Base-by-base conservation (phyloP, 352 stramenopile species). In the Phytophthora cryptogea region DNA sequence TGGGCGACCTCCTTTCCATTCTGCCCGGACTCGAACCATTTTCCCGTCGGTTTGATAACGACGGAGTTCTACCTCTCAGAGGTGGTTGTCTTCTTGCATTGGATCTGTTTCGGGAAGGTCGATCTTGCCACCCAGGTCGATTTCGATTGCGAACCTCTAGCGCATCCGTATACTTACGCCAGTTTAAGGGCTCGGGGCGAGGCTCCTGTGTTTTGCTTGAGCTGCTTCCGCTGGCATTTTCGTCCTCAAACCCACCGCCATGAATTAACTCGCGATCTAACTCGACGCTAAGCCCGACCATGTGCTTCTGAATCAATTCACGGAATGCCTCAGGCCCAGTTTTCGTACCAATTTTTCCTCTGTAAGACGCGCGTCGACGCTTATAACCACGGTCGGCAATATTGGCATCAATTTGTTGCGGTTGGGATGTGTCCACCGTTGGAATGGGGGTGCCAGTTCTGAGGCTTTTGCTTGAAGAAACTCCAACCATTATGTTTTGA, bases 301-400 rank as follows among this genome's bases (percentile, higher is more conserved):
- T 92, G 45, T 87, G 77, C 39, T 80, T 86, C 4, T 71, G 63
- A 8, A 92, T 78, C 54, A 92, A 61, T 47, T 90, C 80, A 17
- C 80, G 76, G n/a, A 86, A 68, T 32, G 74, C 63, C 8, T 65
- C 61, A 6, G 68, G 67, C 2, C 67, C 68, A 32, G 70, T 81
- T 44, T 82, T 71, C 17, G 68, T 65, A 6, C 74, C 63, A 8
- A 76, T 46, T 33, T 86, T 87, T 5, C 65, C 62, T 8, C 72
- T 71, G 55, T 89, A 91, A 23, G 79, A 80, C 28, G 68, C 66
- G 37, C 78, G 76, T 8, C 78, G 79, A n/a, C 76, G 79, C 44
- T 83, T 89, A 53, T 79, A 85, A 49, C 76, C 63, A 10, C 44
- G 35, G 14, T 52, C 46, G 8, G 11, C 4, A 17, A 23, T 17